phyloP scores from a whole-genome alignment of 257 asterid species.

The Mitragyna speciosa region DNA sequence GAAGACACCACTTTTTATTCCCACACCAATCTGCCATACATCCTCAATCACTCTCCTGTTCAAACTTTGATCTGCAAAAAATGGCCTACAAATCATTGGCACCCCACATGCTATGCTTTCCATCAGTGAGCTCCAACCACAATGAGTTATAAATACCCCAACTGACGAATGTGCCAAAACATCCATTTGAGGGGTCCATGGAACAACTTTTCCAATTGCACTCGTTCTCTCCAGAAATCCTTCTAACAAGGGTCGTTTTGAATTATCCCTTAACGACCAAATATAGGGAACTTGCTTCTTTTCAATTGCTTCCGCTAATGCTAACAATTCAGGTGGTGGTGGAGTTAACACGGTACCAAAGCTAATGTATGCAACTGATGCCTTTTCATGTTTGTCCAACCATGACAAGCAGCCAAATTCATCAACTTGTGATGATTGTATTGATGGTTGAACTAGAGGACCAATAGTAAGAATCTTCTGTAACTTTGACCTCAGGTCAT shows the following conservation, averaged over 20 bases:
- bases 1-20: conserved; percentile 2
- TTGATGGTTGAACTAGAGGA: conserved; percentile 21
- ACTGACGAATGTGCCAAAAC: conserved; percentile 13
- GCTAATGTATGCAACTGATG: conserved; percentile 57
- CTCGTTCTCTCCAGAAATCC: conserved; percentile 1
- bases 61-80: conserved; percentile 24
- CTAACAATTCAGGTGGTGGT: conserved; percentile 48
- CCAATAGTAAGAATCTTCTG: conserved; percentile 27
- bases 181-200: conserved; percentile 24
- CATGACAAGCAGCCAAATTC: conserved; percentile 30
- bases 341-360: conserved; percentile 62
- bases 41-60: conserved; percentile 16
- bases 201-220: neutral
- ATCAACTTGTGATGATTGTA: neutral
- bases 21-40: conserved; percentile 16
- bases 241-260: neutral
- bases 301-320: conserved; percentile 63
- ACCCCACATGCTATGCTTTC: conserved; percentile 20
- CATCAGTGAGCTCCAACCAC: conserved; percentile 27
- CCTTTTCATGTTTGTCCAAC: conserved; percentile 18
- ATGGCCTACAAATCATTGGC: conserved; percentile 29
- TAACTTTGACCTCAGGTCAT: conserved; percentile 29
- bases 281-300: conserved; percentile 43
- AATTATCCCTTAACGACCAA: conserved; percentile 49
- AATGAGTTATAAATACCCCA: conserved; percentile 17